Percentiles rank a stretch among this genome's conserved stretches.
These are phyloP conservation scores for Malassezia equina DNA, from an alignment of 1,284 basidiomycete species.

Conservation along the genomic window DNA sequence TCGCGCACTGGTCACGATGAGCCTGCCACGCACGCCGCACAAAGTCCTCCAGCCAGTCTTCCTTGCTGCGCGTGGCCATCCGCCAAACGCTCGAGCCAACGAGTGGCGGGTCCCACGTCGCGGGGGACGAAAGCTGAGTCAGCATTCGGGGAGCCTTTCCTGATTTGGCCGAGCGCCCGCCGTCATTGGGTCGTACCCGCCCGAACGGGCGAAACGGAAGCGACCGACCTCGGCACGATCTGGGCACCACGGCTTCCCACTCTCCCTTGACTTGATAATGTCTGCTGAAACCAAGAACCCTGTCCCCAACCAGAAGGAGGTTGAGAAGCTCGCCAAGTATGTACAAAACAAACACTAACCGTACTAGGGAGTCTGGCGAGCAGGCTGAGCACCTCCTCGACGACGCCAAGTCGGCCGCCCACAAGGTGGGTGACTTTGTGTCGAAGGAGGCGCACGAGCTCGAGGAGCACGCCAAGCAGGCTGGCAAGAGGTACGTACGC, in stretches of 20 bases:
- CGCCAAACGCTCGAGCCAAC: conserved; percentile 3
- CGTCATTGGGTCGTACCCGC: not conserved
- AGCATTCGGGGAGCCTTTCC: not conserved
- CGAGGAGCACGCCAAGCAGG: conserved; percentile 28
- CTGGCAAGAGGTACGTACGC: conserved; percentile 29
- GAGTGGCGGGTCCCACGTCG: not conserved
- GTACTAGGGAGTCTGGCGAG: conserved; percentile 1
- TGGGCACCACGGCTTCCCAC: not conserved
- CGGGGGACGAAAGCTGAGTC: not conserved
- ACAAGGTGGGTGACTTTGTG: conserved; percentile 15
- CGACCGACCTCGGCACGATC: not conserved
- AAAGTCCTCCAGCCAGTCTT: not conserved
- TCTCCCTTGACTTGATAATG: not conserved
- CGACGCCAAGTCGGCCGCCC: conserved; percentile 16
- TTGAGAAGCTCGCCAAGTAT: conserved; percentile 17
- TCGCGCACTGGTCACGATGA: too few species aligned
- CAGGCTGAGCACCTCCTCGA: conserved; percentile 17
- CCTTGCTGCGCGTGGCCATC: not conserved
- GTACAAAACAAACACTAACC: not conserved
- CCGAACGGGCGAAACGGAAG: conserved; percentile 1
- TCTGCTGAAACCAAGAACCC: not conserved
- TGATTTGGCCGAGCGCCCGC: not conserved
- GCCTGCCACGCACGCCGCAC: not conserved
- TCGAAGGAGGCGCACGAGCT: conserved; percentile 27
- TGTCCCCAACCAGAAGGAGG: conserved; percentile 14